Evolutionary conservation across 129 eudicot species (phyloP), one percentile per base, ranked within the genome.

Genomic region (Escallonia rubra): DNA sequence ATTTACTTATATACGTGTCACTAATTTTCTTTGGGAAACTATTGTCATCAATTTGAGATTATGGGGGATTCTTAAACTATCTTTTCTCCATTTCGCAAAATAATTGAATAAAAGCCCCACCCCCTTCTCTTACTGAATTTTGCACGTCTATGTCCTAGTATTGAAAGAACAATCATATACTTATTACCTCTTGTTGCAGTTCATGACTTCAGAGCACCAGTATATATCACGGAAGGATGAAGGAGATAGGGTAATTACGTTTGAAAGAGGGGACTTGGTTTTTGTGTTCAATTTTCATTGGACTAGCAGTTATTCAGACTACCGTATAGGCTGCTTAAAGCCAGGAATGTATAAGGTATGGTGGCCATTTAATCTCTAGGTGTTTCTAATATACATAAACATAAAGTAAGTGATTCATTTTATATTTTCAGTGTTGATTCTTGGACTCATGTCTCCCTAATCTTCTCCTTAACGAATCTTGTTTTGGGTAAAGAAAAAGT

Each of bases 241-340:
- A 87, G 87, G 81, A 46, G 99, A 89, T 61, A 84, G 85, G 77
- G 79, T 94, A 13, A 87, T 94, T 39, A 82, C 87, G 60, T 94
- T 89, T 59, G 99, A 94, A 71, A 85, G 89, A 80, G 99, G 87
- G 66, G 72, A 94, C 67, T 78, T 94, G 74, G 97, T 94, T 69
- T 89, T 94, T 55, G 96, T 89, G 61, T 94, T 94, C 68, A 89
- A 94, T 72, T 90, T 94, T 70, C 97, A 94, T 69, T 89, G 99
- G 97, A 62, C 79, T 39, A 89, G 75, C 77, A 89, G 99, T 59
- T 94, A 89, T 75, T 94, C 90, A 51, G 97, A 87, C 64, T 94
- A 87, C 57, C 87, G 90, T 5, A 78, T 94, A 39, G 99, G 99
- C 70, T 94, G 99, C 80, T 57, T 80, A 48, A 82, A 90, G 85